Base-by-base conservation (phyloP, 306 rosid genomes). In the apple (Malus domestica) region DNA sequence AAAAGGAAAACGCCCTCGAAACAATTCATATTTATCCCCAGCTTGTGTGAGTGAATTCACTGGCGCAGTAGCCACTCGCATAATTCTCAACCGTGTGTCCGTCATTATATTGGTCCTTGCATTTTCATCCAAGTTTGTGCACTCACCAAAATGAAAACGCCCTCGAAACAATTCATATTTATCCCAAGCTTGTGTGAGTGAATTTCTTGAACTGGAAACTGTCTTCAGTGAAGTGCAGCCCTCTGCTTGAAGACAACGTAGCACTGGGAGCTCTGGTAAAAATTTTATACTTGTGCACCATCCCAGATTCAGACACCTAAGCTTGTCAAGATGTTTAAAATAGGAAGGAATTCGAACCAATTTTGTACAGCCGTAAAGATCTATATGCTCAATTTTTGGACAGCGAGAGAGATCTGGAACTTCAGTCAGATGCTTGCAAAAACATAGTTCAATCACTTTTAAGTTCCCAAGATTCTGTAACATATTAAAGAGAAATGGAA, bases 191-290 rank as follows among this genome's bases (percentile, higher is more conserved):
- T 22, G 66, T 27, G 14, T 3, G 18, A 71, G 9, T 70, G 29
- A 3, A 49, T 18, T 19, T 8, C 67, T 54, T 19, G 20, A 18
- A 65, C 22, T 33, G 10, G 66, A 54, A 3, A 85, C 76, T 18
- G 18, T 79, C 71, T 70, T 38, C 10, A 85, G 29, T 63, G 80
- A 79, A 0, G 18, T 15, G 40, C 88, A 85, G 14, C 8, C 42
- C 1, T 3, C 0, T 2, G 70, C 84, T 10, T 29, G 11, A 19
- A 85, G 35, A 1, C 0, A 0, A 2, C 16, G 8, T 0, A 85
- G 10, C 0, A 51, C 18, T 2, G 82, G 88, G 78, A 79, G 86
- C 78, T 77, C 75, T 19, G 82, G 84, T 35, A 84, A 69, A 45
- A 58, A 70, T 10, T 8, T 35, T 6, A 72, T 8, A 14, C 54